A percentile compares a stretch with the other conserved stretches of the same genome.
Conservation (phyloP, 169 alveolate genomes). For the Plasmodium vinckei region DNA sequence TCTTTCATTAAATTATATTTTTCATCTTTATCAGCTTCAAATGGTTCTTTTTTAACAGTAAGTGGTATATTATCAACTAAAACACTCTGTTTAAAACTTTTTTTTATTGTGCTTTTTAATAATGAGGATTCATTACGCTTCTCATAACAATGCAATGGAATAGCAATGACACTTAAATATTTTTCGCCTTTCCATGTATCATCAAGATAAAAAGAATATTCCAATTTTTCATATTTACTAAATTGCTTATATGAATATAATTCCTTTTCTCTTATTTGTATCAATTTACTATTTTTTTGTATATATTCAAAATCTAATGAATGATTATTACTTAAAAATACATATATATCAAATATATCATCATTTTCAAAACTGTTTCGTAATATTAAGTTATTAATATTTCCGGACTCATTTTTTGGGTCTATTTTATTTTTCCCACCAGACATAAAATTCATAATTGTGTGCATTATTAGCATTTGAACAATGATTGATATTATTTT, state of each 20-base stretch:
- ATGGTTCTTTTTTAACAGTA: constrained; percentile 69
- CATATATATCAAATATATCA: constrained; percentile 74
- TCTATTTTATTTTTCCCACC: constrained; percentile 77
- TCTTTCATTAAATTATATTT: constrained; percentile 52
- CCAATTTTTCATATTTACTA: constrained; percentile 24
- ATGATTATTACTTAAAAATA: constrained; percentile 77
- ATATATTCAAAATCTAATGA: constrained; percentile 64
- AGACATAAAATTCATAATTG: constrained; percentile 78
- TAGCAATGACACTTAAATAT: constrained; percentile 43
- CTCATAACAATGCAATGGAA: constrained; percentile 57
- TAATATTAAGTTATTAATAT: constrained; percentile 32
- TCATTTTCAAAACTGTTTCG: constrained; percentile 78
- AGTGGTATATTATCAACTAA: constrained; percentile 74
- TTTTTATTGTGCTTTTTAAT: constrained; percentile 24
- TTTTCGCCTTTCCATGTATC: constrained; percentile 76
- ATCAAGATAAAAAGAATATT: constrained; percentile 43
- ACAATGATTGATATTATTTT: constrained; percentile 60
- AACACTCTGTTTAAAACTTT: constrained; percentile 25
- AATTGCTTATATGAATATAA: constrained; percentile 31
- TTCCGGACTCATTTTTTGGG: constrained; percentile 31
- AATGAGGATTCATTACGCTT: constrained; percentile 4
- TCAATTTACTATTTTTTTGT: constrained; percentile 62
- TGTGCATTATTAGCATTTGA: constrained; percentile 78
- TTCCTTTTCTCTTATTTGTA: constrained; percentile 74
- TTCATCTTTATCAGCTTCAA: constrained; percentile 47